A percentile compares a stretch with the other conserved stretches of the same genome.
phyloP scores from a whole-genome alignment of 306 rosid genomes.

The Amphicarpaea edgeworthii region DNA sequence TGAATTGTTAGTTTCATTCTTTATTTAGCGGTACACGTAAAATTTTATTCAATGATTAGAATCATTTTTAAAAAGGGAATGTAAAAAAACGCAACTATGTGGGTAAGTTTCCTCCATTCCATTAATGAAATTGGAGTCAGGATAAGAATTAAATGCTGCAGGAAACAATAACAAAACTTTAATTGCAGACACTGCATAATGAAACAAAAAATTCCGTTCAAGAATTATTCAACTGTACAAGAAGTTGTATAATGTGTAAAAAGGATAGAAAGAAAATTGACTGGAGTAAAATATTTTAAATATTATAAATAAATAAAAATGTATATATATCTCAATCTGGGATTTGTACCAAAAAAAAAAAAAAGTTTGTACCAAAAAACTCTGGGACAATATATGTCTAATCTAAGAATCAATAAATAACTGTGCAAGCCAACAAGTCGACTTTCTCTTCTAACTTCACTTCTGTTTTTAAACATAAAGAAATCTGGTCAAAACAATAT shows the following conservation, averaged over 20 bases:
- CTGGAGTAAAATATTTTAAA: constrained; percentile 44
- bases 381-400: constrained; percentile 45
- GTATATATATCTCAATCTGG: constrained; percentile 39
- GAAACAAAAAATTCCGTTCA: too few species aligned
- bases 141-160: background rate
- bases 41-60: background rate
- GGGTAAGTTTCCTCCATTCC: background rate
- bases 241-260: too few species aligned
- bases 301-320: background rate
- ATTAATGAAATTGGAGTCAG: background rate
- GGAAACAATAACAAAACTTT: too few species aligned
- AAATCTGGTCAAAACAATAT: constrained; percentile 23
- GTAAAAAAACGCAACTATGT: background rate
- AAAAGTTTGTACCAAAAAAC: too few species aligned
- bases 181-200: too few species aligned
- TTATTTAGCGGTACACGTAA: background rate
- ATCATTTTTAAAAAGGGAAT: background rate
- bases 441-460: too few species aligned
- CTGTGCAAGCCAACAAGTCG: background rate
- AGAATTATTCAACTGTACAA: too few species aligned
- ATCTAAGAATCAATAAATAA: background rate
- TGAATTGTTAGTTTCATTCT: background rate
- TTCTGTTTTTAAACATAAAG: constrained; percentile 45
- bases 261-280: too few species aligned
- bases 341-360: too few species aligned